Percentiles rank a stretch among this genome's conserved stretches.
Evolutionary conservation across 495 filamentous ascomycete genomes (phyloP).

Genomic region (Parmelia sp.): DNA sequence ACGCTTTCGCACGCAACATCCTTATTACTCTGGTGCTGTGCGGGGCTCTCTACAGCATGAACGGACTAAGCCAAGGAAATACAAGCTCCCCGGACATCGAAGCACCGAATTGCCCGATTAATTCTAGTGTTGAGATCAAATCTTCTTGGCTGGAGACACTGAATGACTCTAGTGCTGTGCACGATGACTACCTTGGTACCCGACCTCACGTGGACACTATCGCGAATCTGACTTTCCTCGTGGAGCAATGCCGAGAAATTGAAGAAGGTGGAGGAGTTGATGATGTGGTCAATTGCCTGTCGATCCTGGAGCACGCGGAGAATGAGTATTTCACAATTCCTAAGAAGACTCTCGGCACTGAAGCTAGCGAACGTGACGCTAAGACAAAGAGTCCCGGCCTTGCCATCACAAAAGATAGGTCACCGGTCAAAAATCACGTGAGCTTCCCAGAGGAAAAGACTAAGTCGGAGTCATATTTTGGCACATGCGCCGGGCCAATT

Average conservation of each 20-base stretch:
- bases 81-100: background rate
- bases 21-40: slow-evolving; percentile 5
- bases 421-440: background rate
- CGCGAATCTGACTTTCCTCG: slow-evolving; percentile 44
- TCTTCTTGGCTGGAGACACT: background rate
- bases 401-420: background rate
- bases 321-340: slow-evolving; percentile 45
- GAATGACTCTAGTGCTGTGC: slow-evolving; percentile 41
- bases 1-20: slow-evolving; percentile 1
- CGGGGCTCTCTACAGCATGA: slow-evolving; percentile 12
- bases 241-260: slow-evolving; percentile 47
- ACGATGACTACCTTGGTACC: slow-evolving; percentile 46
- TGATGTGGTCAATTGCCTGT: slow-evolving; percentile 37
- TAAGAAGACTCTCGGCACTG: background rate
- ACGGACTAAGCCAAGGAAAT: background rate
- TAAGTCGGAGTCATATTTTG: slow-evolving; percentile 32
- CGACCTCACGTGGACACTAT: slow-evolving; percentile 46
- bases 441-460: slow-evolving; percentile 3
- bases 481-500: slow-evolving; percentile 48
- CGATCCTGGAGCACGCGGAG: slow-evolving; percentile 42
- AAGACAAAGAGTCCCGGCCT: background rate
- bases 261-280: slow-evolving; percentile 43
- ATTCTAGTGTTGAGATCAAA: background rate
- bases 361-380: background rate
- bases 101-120: background rate